Evolutionary conservation across 805 yeast genomes (phyloP), one percentile per base, ranked within the genome.

Genomic region (Kazachstania africana): DNA sequence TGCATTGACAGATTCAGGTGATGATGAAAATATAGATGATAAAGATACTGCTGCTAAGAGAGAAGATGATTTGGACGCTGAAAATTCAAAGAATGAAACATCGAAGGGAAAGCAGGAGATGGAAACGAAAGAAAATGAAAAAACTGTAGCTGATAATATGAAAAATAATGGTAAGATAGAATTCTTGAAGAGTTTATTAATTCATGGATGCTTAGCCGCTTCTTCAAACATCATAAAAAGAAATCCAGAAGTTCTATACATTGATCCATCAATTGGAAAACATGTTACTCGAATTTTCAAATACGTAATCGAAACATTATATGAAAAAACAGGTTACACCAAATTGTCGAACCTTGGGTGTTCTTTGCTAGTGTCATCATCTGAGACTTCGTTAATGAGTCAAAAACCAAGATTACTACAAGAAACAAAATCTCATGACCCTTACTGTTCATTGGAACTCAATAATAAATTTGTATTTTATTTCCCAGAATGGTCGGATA

Each of bases 1-100:
- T 8, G 94, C 95, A 0, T 60, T 87, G 24, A 63, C 66, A 3
- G 75, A 72, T 24, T 88, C 78, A 22, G 81, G 72, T 13, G 79
- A 71, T 16, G 72, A 65, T 6, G 61, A 57, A n/a, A 56, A 45
- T 10, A n/a, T 23, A 10, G 36, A 30, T n/a, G 31, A 30, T 6
- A 29, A 25, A 16, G 31, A 33, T 24, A 6, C 27, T 16, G 28
- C 19, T 3, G 29, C 24, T 16, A 21, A n/a, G 21, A 27, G 24
- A 13, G 24, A 8, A 3, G 20, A 29, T 16, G 20, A 19, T 16
- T 10, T 4, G 36, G 13, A 38, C 28, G 4, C 27, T 27, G 20
- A 30, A 20, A 24, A 28, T 5, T 17, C 20, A 9, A 27, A 23
- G 12, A 21, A 32, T 16, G 36, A 36, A 23, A 37, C 26, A 12